Percentiles rank a stretch among this genome's conserved stretches.
Conservation (phyloP, 2,329 filamentous ascomycete species). For the Apiospora sp. region DNA sequence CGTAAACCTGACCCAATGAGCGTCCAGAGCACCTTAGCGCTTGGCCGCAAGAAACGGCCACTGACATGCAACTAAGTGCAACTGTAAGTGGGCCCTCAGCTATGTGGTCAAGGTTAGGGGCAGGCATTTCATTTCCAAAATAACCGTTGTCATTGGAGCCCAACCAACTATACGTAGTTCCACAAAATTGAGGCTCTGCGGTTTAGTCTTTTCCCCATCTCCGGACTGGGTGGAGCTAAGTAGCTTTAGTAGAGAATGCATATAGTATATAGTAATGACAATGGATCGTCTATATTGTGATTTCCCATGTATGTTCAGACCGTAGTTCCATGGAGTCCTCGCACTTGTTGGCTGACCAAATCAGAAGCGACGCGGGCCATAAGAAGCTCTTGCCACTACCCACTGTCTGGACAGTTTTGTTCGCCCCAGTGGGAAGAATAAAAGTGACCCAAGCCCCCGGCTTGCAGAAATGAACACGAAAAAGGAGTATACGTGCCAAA, state of each 20-base stretch:
- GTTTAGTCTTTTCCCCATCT: neutral
- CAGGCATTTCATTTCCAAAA: neutral
- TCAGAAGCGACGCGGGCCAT: neutral
- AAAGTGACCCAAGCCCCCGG: neutral
- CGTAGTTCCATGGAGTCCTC: neutral
- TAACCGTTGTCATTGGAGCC: neutral
- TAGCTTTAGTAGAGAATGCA: neutral
- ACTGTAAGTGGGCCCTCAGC: neutral
- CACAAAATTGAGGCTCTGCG: conserved; percentile 1
- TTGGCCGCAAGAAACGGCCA: conserved; percentile 5
- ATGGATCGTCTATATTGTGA: neutral
- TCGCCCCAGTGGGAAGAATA: neutral
- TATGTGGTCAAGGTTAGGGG: neutral
- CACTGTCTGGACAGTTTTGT: neutral
- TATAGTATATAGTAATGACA: neutral
- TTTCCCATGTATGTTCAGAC: neutral
- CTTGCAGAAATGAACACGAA: neutral
- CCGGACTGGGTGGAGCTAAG: neutral
- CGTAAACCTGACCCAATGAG: neutral
- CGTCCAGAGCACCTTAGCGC: neutral
- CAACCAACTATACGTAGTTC: neutral
- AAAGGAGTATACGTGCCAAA: neutral
- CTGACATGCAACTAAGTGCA: neutral
- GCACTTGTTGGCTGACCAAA: neutral
- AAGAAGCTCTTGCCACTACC: neutral